Percentiles rank a stretch among this genome's conserved stretches.
Evolutionary conservation across 2,329 filamentous ascomycete species (phyloP).

Genomic region (Metarhizium sp.): DNA sequence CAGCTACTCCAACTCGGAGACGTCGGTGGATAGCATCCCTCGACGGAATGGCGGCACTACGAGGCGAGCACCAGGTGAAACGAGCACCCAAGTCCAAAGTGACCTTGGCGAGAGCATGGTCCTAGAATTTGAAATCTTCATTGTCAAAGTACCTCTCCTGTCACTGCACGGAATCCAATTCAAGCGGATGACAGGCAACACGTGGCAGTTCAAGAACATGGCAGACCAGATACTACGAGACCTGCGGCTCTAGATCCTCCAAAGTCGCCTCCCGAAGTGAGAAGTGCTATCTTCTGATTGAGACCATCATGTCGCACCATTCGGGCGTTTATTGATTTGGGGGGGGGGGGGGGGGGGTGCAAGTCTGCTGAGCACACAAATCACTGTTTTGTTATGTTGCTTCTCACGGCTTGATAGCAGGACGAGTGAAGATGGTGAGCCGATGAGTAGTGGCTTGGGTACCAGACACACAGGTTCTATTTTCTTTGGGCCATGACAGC

Average conservation of each 20-base stretch:
- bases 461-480: neutral
- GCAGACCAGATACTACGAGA: conserved; percentile 89
- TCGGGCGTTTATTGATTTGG: neutral
- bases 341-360: neutral
- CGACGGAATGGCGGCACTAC: conserved; percentile 38
- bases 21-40: conserved; percentile 66
- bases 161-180: conserved; percentile 95
- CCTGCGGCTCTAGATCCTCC: conserved; percentile 58
- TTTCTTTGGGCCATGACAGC: neutral
- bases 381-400: neutral
- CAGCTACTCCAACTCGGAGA: conserved; percentile 80
- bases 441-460: neutral
- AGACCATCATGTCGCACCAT: neutral
- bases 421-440: neutral
- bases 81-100: conserved; percentile 82
- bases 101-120: conserved; percentile 79
- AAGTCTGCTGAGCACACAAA: neutral
- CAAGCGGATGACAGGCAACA: conserved; percentile 90
- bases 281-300: neutral
- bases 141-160: conserved; percentile 92
- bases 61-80: conserved; percentile 67
- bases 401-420: neutral
- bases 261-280: neutral
- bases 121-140: conserved; percentile 88
- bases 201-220: conserved; percentile 99